Evolutionary conservation across 2,329 filamentous ascomycete species (phyloP).

Genomic region (Stachybotrys elegans): DNA sequence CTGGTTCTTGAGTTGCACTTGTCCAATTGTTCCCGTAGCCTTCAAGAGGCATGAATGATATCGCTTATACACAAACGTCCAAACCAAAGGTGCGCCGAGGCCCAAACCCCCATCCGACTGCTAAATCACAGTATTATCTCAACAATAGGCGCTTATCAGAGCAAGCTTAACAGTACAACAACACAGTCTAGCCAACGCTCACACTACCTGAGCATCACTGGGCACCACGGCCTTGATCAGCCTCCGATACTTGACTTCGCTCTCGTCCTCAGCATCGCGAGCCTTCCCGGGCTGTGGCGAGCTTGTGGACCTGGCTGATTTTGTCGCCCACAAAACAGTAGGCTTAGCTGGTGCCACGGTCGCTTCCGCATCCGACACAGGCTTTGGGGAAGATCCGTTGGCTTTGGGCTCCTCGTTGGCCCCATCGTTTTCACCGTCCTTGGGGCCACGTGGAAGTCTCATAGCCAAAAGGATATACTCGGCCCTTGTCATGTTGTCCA

Average conservation of each 20-base stretch:
- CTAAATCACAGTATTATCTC: too few species aligned
- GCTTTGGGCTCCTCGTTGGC: slow-evolving; percentile 24
- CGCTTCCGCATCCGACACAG: slow-evolving; percentile 18
- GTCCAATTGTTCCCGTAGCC: too few species aligned
- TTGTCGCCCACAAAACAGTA: slow-evolving; percentile 31
- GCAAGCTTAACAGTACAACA: too few species aligned
- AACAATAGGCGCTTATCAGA: too few species aligned
- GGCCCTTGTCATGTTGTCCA: slow-evolving; percentile 63
- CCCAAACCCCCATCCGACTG: too few species aligned
- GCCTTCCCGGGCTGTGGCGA: slow-evolving; percentile 16
- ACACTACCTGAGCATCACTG: slow-evolving; percentile 22
- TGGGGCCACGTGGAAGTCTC: slow-evolving; percentile 48
- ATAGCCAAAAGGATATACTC: slow-evolving; percentile 64
- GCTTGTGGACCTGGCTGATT: slow-evolving; percentile 12
- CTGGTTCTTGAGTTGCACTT: too few species aligned
- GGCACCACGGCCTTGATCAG: slow-evolving; percentile 31
- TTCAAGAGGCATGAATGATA: too few species aligned
- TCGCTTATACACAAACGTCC: too few species aligned
- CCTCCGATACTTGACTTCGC: slow-evolving; percentile 28
- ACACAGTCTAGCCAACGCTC: too few species aligned
- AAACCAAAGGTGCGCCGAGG: too few species aligned
- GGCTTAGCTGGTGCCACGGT: slow-evolving; percentile 16
- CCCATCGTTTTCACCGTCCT: slow-evolving; percentile 24
- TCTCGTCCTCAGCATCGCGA: slow-evolving; percentile 29
- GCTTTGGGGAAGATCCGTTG: slow-evolving; percentile 23